phyloP scores from a whole-genome alignment of 805 yeast species.

The Ogataea pignaliae region DNA sequence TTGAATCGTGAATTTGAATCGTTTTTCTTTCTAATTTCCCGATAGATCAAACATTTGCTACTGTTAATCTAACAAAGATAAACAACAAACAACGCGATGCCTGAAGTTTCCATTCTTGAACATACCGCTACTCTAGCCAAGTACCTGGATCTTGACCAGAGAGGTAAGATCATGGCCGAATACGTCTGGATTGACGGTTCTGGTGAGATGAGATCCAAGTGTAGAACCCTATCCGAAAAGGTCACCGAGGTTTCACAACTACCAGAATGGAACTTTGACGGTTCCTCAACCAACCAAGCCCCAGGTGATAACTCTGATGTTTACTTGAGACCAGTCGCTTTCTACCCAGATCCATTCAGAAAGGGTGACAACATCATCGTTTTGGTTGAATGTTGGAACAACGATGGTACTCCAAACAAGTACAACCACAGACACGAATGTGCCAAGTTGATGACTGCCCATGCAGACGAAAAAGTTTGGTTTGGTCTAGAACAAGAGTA shows the following conservation, averaged over 20 bases:
- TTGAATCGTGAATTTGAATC: background rate
- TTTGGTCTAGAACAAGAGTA: slow-evolving; percentile 99
- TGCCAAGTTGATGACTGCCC: slow-evolving; percentile 91
- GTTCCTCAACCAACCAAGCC: slow-evolving; percentile 97
- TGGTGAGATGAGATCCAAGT: slow-evolving; percentile 89
- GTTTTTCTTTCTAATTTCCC: background rate
- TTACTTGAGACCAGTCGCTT: slow-evolving; percentile 92
- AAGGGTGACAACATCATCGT: slow-evolving; percentile 96
- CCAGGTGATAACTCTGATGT: slow-evolving; percentile 97
- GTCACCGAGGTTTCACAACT: slow-evolving; percentile 76
- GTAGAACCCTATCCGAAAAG: slow-evolving; percentile 73
- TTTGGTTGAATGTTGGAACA: slow-evolving; percentile 94
- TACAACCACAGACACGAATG: slow-evolving; percentile 97
- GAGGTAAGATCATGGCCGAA: slow-evolving; percentile 87
- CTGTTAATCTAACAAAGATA: slow-evolving; percentile 1
- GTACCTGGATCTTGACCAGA: slow-evolving; percentile 79
- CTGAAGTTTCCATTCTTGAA: slow-evolving; percentile 38
- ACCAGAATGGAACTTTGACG: slow-evolving; percentile 99
- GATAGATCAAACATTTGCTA: background rate
- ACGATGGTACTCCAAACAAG: slow-evolving; percentile 98
- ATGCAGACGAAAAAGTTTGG: slow-evolving; percentile 82
- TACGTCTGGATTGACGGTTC: slow-evolving; percentile 97
- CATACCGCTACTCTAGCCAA: slow-evolving; percentile 80
- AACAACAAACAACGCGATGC: slow-evolving; percentile 11
- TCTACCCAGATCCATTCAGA: slow-evolving; percentile 96